Evolutionary conservation across 2,329 filamentous ascomycete species (phyloP).

Genomic region (Trichophyton schoenleinii): DNA sequence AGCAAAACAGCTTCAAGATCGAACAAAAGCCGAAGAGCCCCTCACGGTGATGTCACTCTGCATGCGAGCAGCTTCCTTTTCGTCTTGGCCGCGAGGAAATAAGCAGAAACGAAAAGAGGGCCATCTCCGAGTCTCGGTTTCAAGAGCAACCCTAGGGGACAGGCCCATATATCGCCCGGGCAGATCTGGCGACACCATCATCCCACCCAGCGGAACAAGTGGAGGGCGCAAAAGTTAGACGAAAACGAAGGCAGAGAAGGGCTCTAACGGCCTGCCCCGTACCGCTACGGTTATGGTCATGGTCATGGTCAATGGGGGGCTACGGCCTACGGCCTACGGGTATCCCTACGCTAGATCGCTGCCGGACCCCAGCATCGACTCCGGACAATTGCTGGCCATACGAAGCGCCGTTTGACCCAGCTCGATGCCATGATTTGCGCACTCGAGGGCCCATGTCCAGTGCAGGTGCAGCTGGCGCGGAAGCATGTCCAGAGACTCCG

Average conservation of each 20-base stretch:
- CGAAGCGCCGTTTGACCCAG: constrained; percentile 1
- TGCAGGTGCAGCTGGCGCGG: background rate
- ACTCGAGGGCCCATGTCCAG: background rate
- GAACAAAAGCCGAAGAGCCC: background rate
- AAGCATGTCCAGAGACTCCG: background rate
- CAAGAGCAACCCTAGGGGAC: background rate
- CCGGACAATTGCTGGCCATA: background rate
- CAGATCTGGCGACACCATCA: background rate
- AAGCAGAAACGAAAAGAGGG: background rate
- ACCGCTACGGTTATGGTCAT: background rate
- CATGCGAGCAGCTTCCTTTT: background rate
- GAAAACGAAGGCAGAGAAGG: background rate
- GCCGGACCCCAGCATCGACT: background rate
- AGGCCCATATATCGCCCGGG: background rate
- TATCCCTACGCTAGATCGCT: background rate
- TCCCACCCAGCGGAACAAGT: background rate
- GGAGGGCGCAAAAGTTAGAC: background rate
- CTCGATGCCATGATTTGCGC: background rate
- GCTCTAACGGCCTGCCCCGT: background rate
- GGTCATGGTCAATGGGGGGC: background rate
- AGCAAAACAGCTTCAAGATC: background rate
- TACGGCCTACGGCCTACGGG: background rate
- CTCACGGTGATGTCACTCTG: background rate
- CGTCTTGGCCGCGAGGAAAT: background rate
- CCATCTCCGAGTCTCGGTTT: background rate